These are phyloP conservation scores for Xylaria sp. DNA, from an alignment of 2,329 filamentous ascomycete species.

Conservation along the genomic window DNA sequence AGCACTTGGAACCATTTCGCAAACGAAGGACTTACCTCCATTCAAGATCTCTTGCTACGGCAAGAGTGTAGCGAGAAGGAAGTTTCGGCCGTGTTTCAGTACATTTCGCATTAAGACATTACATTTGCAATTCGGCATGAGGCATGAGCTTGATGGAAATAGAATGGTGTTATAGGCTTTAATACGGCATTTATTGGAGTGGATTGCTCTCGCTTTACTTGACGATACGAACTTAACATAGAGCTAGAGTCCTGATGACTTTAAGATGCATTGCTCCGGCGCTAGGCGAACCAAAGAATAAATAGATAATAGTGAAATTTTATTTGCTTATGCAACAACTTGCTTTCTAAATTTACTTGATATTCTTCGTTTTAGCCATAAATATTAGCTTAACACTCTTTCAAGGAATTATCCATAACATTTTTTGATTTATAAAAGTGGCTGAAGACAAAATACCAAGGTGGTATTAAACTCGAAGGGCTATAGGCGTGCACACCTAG, in stretches of 20 bases:
- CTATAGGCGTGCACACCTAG: background rate
- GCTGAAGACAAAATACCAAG: background rate
- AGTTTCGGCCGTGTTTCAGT: constrained; percentile 97
- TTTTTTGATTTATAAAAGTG: background rate
- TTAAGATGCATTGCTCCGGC: constrained; percentile 22
- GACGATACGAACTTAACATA: constrained; percentile 19
- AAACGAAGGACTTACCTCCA: constrained; percentile 80
- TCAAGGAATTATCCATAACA: background rate
- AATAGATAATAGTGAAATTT: background rate
- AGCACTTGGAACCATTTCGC: constrained; percentile 99
- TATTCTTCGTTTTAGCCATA: background rate
- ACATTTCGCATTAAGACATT: constrained; percentile 81
- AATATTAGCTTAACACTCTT: background rate
- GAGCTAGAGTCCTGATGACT: background rate
- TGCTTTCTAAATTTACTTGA: background rate
- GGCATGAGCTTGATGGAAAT: background rate
- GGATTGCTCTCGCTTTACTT: constrained; percentile 18
- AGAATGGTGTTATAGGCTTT: background rate
- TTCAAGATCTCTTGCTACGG: constrained; percentile 89
- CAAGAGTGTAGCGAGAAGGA: constrained; percentile 83
- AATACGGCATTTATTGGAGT: constrained; percentile 5
- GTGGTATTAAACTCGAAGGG: background rate
- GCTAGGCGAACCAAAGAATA: constrained; percentile 4
- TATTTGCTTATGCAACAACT: background rate
- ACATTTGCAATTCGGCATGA: background rate